phyloP scores from a whole-genome alignment of 495 filamentous ascomycete species.

The Neurospora sp. region DNA sequence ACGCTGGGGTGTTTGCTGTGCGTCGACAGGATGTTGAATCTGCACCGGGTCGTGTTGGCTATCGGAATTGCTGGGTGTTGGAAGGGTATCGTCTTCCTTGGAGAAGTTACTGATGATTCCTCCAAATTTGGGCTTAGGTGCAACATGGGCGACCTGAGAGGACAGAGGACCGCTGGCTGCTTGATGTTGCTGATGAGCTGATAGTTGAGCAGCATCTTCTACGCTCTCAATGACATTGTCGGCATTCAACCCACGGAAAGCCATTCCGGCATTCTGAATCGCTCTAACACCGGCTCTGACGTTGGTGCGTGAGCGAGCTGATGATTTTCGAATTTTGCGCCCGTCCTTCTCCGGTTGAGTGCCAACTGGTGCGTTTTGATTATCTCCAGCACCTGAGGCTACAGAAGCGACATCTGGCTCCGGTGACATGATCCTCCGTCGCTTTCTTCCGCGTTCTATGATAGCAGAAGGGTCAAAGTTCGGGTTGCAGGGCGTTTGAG shows the following conservation, averaged over 20 bases:
- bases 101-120: neutral
- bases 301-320: neutral
- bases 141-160: neutral
- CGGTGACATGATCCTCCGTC: conserved; percentile 13
- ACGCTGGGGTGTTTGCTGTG: neutral
- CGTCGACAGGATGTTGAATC: neutral
- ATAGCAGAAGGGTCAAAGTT: conserved; percentile 26
- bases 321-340: conserved; percentile 4
- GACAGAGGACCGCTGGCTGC: neutral
- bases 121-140: neutral
- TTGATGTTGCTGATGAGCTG: neutral
- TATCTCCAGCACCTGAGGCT: conserved; percentile 27
- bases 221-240: neutral
- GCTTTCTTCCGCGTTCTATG: conserved; percentile 13
- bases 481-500: conserved; percentile 39
- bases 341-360: neutral
- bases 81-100: neutral
- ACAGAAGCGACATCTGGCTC: conserved; percentile 10
- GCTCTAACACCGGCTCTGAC: neutral
- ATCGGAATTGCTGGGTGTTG: neutral
- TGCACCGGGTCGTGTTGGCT: neutral
- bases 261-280: neutral
- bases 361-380: conserved; percentile 21
- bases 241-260: neutral
- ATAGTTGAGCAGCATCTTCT: neutral